Evolutionary conservation across 345 rosid genomes (phyloP).

Genomic region (Chamaenerion angustifolium): DNA sequence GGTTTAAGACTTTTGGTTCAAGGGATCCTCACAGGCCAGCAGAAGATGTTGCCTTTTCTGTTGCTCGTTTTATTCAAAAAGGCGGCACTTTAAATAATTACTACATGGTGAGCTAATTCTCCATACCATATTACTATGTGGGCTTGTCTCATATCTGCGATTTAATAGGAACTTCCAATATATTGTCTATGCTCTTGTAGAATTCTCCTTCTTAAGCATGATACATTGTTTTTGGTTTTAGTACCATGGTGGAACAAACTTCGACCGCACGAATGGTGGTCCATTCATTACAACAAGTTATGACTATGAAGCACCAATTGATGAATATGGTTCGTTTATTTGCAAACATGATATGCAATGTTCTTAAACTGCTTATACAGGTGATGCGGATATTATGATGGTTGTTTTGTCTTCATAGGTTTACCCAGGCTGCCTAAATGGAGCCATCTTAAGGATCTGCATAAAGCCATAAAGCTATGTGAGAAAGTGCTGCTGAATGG

Average conservation of each 20-base stretch:
- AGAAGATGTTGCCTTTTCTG: conserved; percentile 77
- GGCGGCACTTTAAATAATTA: conserved; percentile 84
- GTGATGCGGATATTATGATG: background rate
- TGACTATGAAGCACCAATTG: conserved; percentile 97
- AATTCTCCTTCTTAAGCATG: background rate
- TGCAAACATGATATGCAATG: background rate
- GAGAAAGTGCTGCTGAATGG: conserved; percentile 49
- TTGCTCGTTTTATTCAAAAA: conserved; percentile 85
- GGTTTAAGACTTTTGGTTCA: conserved; percentile 89
- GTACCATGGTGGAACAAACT: conserved; percentile 99
- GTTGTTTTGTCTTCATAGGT: conserved; percentile 27
- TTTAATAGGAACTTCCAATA: too few relatives aligned
- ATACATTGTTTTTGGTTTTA: conserved; percentile 13
- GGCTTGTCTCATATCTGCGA: too few relatives aligned
- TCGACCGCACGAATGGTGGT: conserved; percentile 91
- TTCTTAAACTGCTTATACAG: background rate
- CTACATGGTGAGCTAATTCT: conserved; percentile 52
- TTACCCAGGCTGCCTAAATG: conserved; percentile 85
- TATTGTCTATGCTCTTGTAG: background rate
- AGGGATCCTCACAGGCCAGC: conserved; percentile 86
- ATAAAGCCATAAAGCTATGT: conserved; percentile 61
- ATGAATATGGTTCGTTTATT: conserved; percentile 71
- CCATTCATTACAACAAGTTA: conserved; percentile 94
- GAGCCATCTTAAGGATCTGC: conserved; percentile 91
- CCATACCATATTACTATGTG: too few relatives aligned